phyloP scores from a whole-genome alignment of 257 asterid genomes.

The Ilex aquifolium region DNA sequence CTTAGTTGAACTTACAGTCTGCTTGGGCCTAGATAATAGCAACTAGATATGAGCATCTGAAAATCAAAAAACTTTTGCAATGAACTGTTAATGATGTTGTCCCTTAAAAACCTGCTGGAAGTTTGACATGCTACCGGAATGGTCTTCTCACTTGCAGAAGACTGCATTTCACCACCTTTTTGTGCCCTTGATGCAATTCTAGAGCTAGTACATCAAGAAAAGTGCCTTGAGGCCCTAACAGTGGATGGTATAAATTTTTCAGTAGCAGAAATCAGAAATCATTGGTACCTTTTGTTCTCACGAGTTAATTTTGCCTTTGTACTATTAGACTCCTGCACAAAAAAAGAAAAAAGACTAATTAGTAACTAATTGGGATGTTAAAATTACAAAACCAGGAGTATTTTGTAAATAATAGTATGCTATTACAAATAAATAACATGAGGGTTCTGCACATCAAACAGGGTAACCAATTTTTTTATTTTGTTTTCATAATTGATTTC shows the following conservation, averaged over 20 bases:
- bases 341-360: background rate
- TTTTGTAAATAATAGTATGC: background rate
- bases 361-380: conserved; percentile 2
- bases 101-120: conserved; percentile 41
- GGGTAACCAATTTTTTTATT: background rate
- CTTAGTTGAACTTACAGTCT: conserved; percentile 19
- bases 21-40: conserved; percentile 30
- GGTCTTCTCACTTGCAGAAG: conserved; percentile 29
- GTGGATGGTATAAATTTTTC: background rate
- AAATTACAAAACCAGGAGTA: background rate
- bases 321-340: conserved; percentile 25
- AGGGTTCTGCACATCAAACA: background rate
- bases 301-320: conserved; percentile 23
- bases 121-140: conserved; percentile 22
- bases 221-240: background rate
- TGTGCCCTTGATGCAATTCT: conserved; percentile 27
- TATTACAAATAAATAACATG: background rate
- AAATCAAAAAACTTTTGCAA: background rate
- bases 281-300: conserved; percentile 48
- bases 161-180: conserved; percentile 15
- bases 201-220: conserved; percentile 21
- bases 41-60: conserved; percentile 14
- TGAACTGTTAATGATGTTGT: conserved; percentile 4
- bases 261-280: conserved; percentile 8
- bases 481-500: too few species aligned